phyloP scores from a whole-genome alignment of 2,329 filamentous ascomycete species.

The Aspergillus pseudoviridinutans region DNA sequence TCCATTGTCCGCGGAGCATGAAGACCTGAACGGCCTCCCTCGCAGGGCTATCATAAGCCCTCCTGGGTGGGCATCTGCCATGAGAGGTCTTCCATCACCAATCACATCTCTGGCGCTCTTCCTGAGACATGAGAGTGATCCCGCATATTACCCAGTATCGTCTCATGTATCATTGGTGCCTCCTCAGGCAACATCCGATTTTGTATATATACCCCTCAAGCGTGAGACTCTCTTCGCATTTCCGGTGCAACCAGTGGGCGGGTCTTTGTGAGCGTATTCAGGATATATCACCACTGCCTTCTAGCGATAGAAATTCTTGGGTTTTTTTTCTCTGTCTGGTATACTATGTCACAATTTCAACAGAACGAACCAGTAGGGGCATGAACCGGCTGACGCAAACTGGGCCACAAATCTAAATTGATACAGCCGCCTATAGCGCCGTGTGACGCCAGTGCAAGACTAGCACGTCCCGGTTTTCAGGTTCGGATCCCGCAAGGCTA shows the following conservation, averaged over 20 bases:
- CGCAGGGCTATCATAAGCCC: neutral
- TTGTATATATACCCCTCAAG: neutral
- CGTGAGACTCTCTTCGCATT: neutral
- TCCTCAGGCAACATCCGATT: neutral
- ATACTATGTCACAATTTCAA: neutral
- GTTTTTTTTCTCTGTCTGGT: neutral
- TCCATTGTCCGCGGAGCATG: neutral
- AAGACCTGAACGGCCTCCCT: neutral
- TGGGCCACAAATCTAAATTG: neutral
- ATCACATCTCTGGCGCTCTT: neutral
- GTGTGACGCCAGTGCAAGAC: neutral
- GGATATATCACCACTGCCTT: neutral
- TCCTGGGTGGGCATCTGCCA: neutral
- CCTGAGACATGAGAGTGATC: neutral
- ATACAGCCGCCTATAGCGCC: neutral
- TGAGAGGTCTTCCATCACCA: neutral
- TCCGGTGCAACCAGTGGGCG: neutral
- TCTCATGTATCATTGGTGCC: neutral
- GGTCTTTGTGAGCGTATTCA: neutral
- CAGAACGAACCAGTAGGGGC: neutral
- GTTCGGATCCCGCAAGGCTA: neutral
- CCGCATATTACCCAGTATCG: neutral
- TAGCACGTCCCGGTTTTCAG: neutral
- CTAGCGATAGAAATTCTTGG: conserved; percentile 1
- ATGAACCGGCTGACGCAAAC: no score